Percentiles rank a stretch among this genome's conserved stretches.
phyloP scores from a whole-genome alignment of 306 rosid species.

The Pterocarpus macrocarpus region DNA sequence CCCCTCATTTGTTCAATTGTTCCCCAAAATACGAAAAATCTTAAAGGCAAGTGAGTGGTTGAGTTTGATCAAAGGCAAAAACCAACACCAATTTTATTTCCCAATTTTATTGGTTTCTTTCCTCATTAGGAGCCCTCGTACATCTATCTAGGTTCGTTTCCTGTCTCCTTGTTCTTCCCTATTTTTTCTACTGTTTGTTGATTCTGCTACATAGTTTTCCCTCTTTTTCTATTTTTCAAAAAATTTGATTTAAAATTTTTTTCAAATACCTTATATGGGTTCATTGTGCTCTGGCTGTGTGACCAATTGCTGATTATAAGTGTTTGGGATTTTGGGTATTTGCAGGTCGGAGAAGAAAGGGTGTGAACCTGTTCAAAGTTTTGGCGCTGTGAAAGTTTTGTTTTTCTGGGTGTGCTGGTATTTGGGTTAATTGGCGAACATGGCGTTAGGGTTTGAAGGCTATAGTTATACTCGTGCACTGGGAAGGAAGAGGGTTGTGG shows the following conservation, averaged over 20 bases:
- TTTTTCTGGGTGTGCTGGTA: background rate
- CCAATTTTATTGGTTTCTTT: background rate
- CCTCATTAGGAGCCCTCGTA: slow-evolving; percentile 15
- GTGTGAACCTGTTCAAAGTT: background rate
- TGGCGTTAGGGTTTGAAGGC: slow-evolving; percentile 60
- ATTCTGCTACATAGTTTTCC: background rate
- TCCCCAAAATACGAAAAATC: slow-evolving; percentile 17
- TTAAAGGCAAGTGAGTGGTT: background rate
- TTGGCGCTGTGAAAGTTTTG: background rate
- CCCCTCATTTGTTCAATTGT: background rate
- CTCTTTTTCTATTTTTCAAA: background rate
- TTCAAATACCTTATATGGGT: background rate
- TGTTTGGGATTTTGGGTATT: background rate
- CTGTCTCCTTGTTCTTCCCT: background rate
- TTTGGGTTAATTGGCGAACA: slow-evolving; percentile 32
- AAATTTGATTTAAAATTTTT: background rate
- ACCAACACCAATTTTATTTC: background rate
- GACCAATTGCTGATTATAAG: background rate
- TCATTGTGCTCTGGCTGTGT: too few relatives aligned
- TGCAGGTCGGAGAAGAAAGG: slow-evolving; percentile 7
- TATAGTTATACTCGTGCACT: slow-evolving; percentile 52
- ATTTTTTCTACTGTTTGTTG: background rate
- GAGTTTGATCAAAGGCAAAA: background rate
- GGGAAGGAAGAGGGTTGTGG: slow-evolving; percentile 74
- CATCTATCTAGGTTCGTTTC: slow-evolving; percentile 18